Base-by-base conservation (phyloP, 2,329 filamentous ascomycete genomes). In the Botryotinia convoluta region DNA sequence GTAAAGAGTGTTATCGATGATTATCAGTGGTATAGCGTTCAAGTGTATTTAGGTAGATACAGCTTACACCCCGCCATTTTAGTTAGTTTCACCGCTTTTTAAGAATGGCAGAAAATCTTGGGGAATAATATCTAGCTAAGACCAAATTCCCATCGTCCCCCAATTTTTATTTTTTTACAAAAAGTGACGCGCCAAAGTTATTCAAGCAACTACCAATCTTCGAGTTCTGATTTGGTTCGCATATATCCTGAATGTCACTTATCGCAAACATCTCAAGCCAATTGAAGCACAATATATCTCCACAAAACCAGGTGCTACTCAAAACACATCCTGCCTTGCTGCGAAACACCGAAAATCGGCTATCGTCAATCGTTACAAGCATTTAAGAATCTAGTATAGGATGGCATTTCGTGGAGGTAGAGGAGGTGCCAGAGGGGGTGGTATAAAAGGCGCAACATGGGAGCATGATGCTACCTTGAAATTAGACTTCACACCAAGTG, bases 401-500 rank as follows among this genome's bases (percentile, higher is more conserved):
- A 79, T 79, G 78, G 76, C 78, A 39, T 77, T 76, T 37, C 76
- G 78, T 61, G 78, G 78, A 57, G 78, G 78, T 22, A 63, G 77
- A 72, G 77, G 78, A 26, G 77, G 77, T 35, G 73, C 67, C 22
- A 73, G 76, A 39, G 75, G 70, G 45, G 74, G 76, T 39, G 79
- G 77, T 14, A 70, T 81, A 48, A 80, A 81, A 45, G 79, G 79
- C 51, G 77, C 77, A 65, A 78, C 77, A n/a, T 81, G 79, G 79
- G 77, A 80, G 61, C 72, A 79, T 48, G 80, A 81, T 76, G 63
- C 77, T 8, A 74, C 72, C 35, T 70, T 80, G 22, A 77, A 79
- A 44, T 73, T 80, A 14, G 84, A 76, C 78, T 79, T 81, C 54
- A 84, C 83, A 74, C 85, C 85, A 22, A 83, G 83, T 42, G 84